Evolutionary conservation across 2,329 filamentous ascomycete species (phyloP).

Genomic region (Alternaria arborescens): DNA sequence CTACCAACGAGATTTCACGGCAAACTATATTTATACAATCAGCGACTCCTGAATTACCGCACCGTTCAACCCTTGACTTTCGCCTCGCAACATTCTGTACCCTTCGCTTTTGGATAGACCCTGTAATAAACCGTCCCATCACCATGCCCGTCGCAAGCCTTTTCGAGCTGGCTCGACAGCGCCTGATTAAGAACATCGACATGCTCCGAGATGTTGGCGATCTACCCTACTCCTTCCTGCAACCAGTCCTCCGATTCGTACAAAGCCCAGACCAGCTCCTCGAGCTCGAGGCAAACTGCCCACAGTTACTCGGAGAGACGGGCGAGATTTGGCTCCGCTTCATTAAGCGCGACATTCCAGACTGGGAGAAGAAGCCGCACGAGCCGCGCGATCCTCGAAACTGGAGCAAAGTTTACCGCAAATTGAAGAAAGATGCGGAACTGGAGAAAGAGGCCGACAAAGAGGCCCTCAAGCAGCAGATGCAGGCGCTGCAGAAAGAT

Average conservation of each 20-base stretch:
- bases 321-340: conserved; percentile 80
- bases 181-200: conserved; percentile 53
- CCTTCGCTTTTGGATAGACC: not conserved
- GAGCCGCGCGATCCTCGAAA: conserved; percentile 69
- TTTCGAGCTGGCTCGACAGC: conserved; percentile 51
- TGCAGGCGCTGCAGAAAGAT: conserved; percentile 44
- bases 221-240: conserved; percentile 71
- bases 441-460: conserved; percentile 45
- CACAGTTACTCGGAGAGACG: conserved; percentile 75
- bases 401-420: conserved; percentile 80
- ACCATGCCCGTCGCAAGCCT: conserved; percentile 51
- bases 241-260: conserved; percentile 74
- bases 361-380: conserved; percentile 69
- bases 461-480: conserved; percentile 41
- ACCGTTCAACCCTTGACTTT: not conserved
- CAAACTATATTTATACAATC: not conserved
- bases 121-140: not conserved
- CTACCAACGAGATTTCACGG: conserved; percentile 1
- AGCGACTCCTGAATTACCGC: not conserved
- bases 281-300: conserved; percentile 76
- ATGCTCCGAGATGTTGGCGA: conserved; percentile 74
- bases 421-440: conserved; percentile 54
- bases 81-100: not conserved
- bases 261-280: conserved; percentile 76
- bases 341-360: conserved; percentile 79